Conservation (phyloP, 169 alveolate species). For the Cryptosporidium meleagridis region DNA sequence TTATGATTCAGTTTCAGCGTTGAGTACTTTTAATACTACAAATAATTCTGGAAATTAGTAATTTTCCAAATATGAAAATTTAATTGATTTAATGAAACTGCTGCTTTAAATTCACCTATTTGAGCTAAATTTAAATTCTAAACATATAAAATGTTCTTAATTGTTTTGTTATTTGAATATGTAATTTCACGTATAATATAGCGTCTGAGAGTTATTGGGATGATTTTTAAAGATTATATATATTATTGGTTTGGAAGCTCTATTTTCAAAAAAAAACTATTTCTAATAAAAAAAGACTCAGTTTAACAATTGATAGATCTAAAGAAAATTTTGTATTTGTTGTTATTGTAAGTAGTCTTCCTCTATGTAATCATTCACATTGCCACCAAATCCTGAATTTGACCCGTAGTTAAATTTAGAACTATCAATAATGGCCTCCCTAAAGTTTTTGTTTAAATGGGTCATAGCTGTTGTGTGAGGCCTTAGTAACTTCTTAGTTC, state of each 20-base stretch:
- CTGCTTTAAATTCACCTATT: neutral
- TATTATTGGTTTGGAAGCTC: no score
- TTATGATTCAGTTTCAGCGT: neutral
- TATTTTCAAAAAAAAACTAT: no score
- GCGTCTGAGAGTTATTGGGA: neutral
- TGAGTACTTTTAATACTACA: neutral
- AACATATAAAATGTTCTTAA: no score
- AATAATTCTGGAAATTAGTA: neutral
- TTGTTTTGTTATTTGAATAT: no score
- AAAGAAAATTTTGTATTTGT: neutral
- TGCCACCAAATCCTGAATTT: neutral
- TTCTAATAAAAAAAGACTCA: no score
- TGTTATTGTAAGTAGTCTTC: neutral
- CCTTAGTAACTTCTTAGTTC: constrained; percentile 2
- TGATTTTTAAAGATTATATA: no score
- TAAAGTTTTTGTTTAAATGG: constrained; percentile 31
- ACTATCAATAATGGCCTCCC: neutral
- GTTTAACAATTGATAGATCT: no score
- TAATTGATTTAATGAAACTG: neutral
- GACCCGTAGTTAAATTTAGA: neutral
- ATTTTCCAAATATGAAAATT: neutral
- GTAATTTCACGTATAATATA: neutral
- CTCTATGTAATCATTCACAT: neutral
- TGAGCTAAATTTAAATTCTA: neutral
- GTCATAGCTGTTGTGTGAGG: constrained; percentile 58